These are phyloP conservation scores for Coleophoma eucalyptorum DNA, from an alignment of 2,329 filamentous ascomycete species.

Conservation along the genomic window DNA sequence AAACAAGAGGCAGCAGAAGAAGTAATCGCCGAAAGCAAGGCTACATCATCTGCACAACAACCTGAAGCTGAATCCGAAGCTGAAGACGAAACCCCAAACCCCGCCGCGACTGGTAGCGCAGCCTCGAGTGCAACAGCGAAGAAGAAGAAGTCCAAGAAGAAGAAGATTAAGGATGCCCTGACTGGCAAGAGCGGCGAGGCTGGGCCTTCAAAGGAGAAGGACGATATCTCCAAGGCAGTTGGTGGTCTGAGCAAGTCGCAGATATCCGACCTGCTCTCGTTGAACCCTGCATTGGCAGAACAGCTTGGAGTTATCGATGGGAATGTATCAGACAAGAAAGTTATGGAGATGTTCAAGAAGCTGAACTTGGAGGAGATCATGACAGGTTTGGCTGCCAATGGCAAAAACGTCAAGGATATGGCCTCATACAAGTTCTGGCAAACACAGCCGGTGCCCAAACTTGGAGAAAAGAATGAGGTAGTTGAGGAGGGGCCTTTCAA, in stretches of 20 bases:
- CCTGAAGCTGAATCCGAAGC: conserved; percentile 43
- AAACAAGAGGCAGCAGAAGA: conserved; percentile 38
- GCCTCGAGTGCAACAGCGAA: conserved; percentile 31
- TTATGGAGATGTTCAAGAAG: conserved; percentile 53
- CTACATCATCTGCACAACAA: conserved; percentile 39
- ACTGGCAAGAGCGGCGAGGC: conserved; percentile 21
- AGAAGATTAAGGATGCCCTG: conserved; percentile 48
- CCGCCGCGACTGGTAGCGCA: conserved; percentile 21
- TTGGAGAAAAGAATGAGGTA: conserved; percentile 56
- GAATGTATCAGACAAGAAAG: conserved; percentile 30
- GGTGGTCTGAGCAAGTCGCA: conserved; percentile 51
- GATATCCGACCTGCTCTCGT: conserved; percentile 61
- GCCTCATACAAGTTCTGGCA: conserved; percentile 98
- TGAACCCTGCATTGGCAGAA: conserved; percentile 69
- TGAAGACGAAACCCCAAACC: conserved; percentile 33
- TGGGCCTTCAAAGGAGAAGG: conserved; percentile 33
- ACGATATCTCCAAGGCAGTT: conserved; percentile 38
- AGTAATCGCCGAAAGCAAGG: conserved; percentile 11
- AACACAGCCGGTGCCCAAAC: conserved; percentile 90
- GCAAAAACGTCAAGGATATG: conserved; percentile 95
- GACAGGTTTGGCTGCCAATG: conserved; percentile 70
- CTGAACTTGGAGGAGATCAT: conserved; percentile 68
- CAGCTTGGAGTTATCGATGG: conserved; percentile 41
- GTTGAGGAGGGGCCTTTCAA: conserved; percentile 80
- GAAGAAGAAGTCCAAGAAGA: conserved; percentile 64